These are phyloP conservation scores for Massospora cicadina DNA, from an alignment of 371 early-diverging fungal species.

Conservation along the genomic window DNA sequence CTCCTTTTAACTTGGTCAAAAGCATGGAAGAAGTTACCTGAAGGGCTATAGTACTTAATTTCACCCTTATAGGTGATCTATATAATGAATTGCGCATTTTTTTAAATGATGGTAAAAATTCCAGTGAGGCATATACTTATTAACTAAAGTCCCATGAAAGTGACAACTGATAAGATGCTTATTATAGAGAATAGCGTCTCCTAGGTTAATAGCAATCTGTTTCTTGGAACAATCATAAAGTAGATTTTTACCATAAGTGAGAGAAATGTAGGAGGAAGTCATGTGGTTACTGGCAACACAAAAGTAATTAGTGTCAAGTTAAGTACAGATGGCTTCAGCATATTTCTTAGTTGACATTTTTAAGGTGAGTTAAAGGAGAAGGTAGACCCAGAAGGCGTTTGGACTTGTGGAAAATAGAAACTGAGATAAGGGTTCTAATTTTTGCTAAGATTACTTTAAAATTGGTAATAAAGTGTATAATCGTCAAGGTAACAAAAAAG, in stretches of 20 bases:
- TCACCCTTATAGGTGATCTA: constrained; percentile 63
- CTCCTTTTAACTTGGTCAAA: constrained; percentile 80
- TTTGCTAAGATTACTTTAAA: no score
- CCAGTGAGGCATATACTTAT: constrained; percentile 82
- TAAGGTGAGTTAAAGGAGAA: no score
- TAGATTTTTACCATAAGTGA: constrained; percentile 65
- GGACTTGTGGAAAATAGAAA: no score
- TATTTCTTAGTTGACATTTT: constrained; percentile 28
- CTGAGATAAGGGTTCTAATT: no score
- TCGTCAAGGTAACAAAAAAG: no score
- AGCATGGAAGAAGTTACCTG: constrained; percentile 88
- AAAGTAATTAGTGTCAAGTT: constrained; percentile 64
- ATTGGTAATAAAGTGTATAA: no score
- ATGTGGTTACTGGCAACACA: constrained; percentile 74
- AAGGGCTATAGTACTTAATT: constrained; percentile 68
- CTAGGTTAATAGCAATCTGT: constrained; percentile 62
- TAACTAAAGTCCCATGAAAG: constrained; percentile 69
- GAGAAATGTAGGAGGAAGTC: constrained; percentile 82
- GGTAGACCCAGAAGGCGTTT: no score
- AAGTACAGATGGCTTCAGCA: constrained; percentile 48
- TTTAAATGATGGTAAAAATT: constrained; percentile 59
- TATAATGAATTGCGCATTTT: constrained; percentile 52
- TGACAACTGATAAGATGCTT: constrained; percentile 94
- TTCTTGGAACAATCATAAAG: constrained; percentile 83
- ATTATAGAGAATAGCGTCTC: constrained; percentile 84